Evolutionary conservation across 2,329 filamentous ascomycete genomes (phyloP).

Genomic region (Alternaria sp.): DNA sequence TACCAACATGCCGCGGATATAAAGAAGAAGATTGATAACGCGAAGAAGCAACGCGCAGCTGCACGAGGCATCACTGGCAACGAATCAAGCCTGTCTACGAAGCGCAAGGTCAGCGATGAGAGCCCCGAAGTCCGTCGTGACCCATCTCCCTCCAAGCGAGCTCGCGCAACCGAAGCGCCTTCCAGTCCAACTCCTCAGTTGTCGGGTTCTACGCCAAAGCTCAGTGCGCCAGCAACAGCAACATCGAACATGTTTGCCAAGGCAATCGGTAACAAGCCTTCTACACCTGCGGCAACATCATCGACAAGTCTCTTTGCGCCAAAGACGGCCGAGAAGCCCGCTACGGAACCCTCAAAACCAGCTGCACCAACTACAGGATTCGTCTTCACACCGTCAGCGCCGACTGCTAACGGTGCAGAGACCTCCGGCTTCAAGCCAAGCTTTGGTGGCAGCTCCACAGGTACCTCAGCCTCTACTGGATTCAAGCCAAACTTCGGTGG

Average conservation of each 20-base stretch:
- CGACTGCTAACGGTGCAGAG: conserved; percentile 17
- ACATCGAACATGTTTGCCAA: conserved; percentile 37
- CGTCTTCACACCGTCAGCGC: conserved; percentile 26
- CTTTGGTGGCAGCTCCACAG: conserved; percentile 19
- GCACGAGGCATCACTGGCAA: conserved; percentile 43
- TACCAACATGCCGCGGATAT: conserved; percentile 35
- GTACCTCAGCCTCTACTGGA: conserved; percentile 2
- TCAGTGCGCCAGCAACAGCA: conserved; percentile 28
- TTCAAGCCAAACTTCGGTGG: conserved; percentile 29
- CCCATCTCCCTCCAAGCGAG: conserved; percentile 37
- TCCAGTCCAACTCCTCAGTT: conserved; percentile 33
- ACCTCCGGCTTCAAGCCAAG: conserved; percentile 20
- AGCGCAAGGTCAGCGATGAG: conserved; percentile 39
- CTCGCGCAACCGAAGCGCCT: conserved; percentile 27
- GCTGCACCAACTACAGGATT: conserved; percentile 20
- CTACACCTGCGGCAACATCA: conserved; percentile 20
- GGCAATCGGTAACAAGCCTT: conserved; percentile 32
- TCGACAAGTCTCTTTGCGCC: conserved; percentile 22
- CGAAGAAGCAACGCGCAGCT: conserved; percentile 41
- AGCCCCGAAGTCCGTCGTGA: conserved; percentile 23
- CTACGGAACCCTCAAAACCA: conserved; percentile 16
- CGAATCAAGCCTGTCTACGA: conserved; percentile 44
- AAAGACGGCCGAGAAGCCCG: conserved; percentile 14
- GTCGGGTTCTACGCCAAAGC: conserved; percentile 21
- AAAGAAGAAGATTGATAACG: conserved; percentile 37